Evolutionary conservation across 73 alveolate species (phyloP).

Genomic region (Uronychia binucleata): DNA sequence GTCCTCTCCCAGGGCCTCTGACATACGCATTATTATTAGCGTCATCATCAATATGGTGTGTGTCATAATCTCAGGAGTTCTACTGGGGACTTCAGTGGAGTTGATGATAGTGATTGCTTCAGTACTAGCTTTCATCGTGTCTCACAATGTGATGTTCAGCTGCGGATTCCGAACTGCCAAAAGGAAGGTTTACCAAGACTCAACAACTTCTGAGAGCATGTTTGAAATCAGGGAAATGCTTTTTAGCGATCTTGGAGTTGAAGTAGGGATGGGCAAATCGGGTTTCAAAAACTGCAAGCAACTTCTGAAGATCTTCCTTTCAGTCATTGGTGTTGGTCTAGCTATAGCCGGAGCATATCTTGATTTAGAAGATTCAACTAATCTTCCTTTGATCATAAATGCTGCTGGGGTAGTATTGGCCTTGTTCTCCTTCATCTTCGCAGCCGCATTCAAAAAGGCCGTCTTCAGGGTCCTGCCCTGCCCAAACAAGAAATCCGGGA

Average conservation of each 20-base stretch:
- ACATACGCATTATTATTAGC: slow-evolving; percentile 15
- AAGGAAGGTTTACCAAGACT: background rate
- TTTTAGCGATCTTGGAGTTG: background rate
- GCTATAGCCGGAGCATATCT: background rate
- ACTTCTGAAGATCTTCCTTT: background rate
- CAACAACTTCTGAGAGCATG: background rate
- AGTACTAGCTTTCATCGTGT: background rate
- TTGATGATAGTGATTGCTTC: background rate
- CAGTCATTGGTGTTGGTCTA: background rate
- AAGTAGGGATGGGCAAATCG: background rate
- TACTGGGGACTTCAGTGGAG: background rate
- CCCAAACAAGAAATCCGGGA: background rate
- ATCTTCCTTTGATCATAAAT: background rate
- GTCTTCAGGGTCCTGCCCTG: background rate
- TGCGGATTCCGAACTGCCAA: background rate
- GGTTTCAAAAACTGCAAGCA: background rate
- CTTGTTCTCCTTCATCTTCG: background rate
- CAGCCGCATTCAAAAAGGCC: background rate
- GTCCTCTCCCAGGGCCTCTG: slow-evolving; percentile 39
- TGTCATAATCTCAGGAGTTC: background rate
- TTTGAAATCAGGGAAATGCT: background rate
- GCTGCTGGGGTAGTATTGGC: background rate
- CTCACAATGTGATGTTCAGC: background rate
- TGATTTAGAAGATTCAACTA: background rate
- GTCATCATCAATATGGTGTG: slow-evolving; percentile 9